Evolutionary conservation across 345 rosid genomes (phyloP).

Genomic region (Dimocarpus longan): DNA sequence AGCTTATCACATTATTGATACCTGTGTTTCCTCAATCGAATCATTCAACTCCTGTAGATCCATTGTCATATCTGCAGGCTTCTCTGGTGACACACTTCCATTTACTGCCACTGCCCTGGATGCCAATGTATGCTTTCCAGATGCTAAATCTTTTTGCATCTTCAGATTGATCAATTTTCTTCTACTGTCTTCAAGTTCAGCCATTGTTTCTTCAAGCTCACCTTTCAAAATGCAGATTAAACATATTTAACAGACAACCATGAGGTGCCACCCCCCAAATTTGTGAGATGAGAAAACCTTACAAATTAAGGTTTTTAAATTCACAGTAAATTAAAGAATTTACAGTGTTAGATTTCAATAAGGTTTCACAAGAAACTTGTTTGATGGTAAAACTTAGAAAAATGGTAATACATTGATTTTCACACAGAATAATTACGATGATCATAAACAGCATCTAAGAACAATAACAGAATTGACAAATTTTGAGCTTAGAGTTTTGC

Average conservation of each 20-base stretch:
- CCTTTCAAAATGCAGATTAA: slow-evolving; percentile 46
- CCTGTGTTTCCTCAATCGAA: slow-evolving; percentile 78
- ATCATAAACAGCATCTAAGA: neutral
- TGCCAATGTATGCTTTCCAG: slow-evolving; percentile 49
- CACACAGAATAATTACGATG: too few relatives aligned
- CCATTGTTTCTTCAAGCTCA: slow-evolving; percentile 84
- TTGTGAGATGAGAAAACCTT: neutral
- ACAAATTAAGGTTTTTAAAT: neutral
- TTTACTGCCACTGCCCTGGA: slow-evolving; percentile 58
- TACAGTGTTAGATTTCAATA: neutral
- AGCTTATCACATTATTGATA: slow-evolving; percentile 28
- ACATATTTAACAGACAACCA: slow-evolving; percentile 23
- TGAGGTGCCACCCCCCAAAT: slow-evolving; percentile 3
- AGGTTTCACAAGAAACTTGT: neutral
- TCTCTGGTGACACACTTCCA: slow-evolving; percentile 81
- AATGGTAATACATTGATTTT: neutral
- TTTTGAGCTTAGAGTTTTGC: neutral
- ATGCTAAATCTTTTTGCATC: slow-evolving; percentile 86
- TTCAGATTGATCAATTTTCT: slow-evolving; percentile 74
- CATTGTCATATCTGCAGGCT: slow-evolving; percentile 63
- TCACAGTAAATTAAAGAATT: neutral
- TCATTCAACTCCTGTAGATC: slow-evolving; percentile 75
- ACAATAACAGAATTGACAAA: neutral
- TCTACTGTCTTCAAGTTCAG: slow-evolving; percentile 89
- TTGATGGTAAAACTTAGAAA: neutral